phyloP scores from a whole-genome alignment of 306 rosid genomes.

The Lotus japonicus region DNA sequence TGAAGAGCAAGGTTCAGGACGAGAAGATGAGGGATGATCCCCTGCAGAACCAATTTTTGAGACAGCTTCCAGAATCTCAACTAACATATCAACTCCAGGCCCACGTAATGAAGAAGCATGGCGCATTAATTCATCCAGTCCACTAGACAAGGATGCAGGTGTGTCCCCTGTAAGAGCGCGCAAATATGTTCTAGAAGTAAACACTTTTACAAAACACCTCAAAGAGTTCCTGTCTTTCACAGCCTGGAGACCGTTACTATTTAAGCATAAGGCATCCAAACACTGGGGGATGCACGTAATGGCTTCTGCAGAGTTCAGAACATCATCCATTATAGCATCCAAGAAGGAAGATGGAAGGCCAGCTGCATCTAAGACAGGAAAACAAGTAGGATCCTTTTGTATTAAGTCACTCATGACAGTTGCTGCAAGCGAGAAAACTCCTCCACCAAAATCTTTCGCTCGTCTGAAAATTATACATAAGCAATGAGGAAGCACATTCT shows the following conservation, averaged over 20 bases:
- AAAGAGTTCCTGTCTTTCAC: conserved; percentile 82
- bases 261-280: conserved; percentile 87
- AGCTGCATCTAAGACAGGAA: conserved; percentile 74
- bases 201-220: conserved; percentile 90
- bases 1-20: conserved; percentile 58
- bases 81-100: conserved; percentile 91
- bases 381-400: conserved; percentile 98
- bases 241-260: conserved; percentile 79
- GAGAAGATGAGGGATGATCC: conserved; percentile 44
- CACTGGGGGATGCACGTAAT: conserved; percentile 95
- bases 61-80: conserved; percentile 70
- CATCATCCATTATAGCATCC: conserved; percentile 93
- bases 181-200: conserved; percentile 75
- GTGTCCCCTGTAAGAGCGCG: conserved; percentile 82
- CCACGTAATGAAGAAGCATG: conserved; percentile 88
- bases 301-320: conserved; percentile 88
- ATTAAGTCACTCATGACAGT: conserved; percentile 95
- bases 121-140: conserved; percentile 95
- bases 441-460: conserved; percentile 95
- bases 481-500: conserved; percentile 78
- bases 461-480: conserved; percentile 74
- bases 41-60: conserved; percentile 70
- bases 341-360: conserved; percentile 93
- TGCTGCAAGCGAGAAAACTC: conserved; percentile 93
- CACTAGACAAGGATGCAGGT: conserved; percentile 80